phyloP scores from a whole-genome alignment of 768 basidiomycete genomes.

The Rhodotorula kratochvilovae region DNA sequence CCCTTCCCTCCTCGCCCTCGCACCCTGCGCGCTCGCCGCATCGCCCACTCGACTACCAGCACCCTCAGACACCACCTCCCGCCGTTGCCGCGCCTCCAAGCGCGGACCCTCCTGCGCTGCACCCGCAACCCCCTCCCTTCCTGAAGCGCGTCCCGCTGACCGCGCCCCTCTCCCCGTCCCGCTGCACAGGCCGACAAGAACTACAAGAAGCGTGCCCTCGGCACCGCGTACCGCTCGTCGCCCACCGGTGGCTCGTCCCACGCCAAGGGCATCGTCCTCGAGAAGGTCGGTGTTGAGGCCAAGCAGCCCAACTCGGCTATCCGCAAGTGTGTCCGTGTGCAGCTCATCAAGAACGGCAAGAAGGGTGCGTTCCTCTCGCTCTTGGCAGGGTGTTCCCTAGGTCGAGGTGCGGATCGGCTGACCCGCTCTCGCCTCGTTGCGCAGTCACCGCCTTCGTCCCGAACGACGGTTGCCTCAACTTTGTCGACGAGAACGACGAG shows the following conservation, averaged over 20 bases:
- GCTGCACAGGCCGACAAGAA: slow-evolving; percentile 78
- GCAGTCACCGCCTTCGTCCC: slow-evolving; percentile 96
- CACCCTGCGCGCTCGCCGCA: too few species aligned
- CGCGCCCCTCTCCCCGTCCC: neutral
- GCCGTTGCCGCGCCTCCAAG: too few species aligned
- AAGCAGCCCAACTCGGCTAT: slow-evolving; percentile 99
- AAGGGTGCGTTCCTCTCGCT: slow-evolving; percentile 53
- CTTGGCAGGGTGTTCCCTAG: too few species aligned
- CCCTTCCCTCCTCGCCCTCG: too few species aligned
- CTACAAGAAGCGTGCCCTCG: slow-evolving; percentile 99
- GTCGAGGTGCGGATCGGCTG: neutral
- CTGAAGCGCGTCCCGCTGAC: neutral
- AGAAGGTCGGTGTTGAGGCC: slow-evolving; percentile 99
- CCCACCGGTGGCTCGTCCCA: slow-evolving; percentile 99
- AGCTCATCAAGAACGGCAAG: slow-evolving; percentile 99
- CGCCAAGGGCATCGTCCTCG: slow-evolving; percentile 98
- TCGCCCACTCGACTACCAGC: too few species aligned
- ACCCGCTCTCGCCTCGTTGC: neutral
- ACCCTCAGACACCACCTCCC: too few species aligned
- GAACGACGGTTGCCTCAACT: slow-evolving; percentile 89
- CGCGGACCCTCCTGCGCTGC: neutral
- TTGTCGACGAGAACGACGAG: slow-evolving; percentile 72
- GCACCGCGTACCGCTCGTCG: slow-evolving; percentile 99
- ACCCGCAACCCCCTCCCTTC: too few species aligned
- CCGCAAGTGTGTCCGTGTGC: slow-evolving; percentile 99